Conservation (phyloP, 805 yeast species). For the Saccharomycopsis fodiens region DNA sequence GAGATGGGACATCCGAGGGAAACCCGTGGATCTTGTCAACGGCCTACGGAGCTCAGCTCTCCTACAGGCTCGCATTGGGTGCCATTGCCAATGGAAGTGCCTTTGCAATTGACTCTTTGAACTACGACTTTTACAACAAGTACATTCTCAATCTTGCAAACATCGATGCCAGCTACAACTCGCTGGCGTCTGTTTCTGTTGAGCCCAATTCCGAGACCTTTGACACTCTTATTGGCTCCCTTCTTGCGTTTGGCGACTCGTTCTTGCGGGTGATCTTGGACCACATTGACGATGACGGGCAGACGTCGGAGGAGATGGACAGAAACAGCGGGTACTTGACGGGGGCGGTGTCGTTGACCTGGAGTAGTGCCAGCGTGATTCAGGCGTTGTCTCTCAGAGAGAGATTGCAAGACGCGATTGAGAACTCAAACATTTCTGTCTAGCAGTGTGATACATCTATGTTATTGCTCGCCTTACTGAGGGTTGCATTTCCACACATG, state of each 20-base stretch:
- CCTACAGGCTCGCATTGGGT: conserved; percentile 46
- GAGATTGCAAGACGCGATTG: background rate
- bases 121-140: conserved; percentile 11
- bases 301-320: conserved; percentile 66
- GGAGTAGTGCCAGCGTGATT: conserved; percentile 65
- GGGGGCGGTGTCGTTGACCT: conserved; percentile 66
- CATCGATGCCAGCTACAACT: conserved; percentile 10
- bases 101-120: conserved; percentile 2
- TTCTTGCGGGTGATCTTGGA: conserved; percentile 10
- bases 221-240: background rate
- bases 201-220: conserved; percentile 26
- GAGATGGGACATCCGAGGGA: conserved; percentile 58
- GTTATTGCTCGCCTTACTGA: background rate
- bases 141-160: conserved; percentile 17
- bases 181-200: conserved; percentile 18
- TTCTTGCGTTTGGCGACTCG: conserved; percentile 13
- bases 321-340: conserved; percentile 58
- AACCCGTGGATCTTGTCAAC: conserved; percentile 92
- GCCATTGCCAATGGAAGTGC: background rate
- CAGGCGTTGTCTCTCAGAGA: conserved; percentile 27
- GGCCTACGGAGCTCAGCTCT: conserved; percentile 56
- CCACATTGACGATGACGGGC: conserved; percentile 42
- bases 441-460: too few species aligned
- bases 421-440: too few species aligned
- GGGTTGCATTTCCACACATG: background rate